Percentiles rank a stretch among this genome's conserved stretches.
These are phyloP conservation scores for Xylona heveae DNA, from an alignment of 495 filamentous ascomycete species.

Conservation along the genomic window DNA sequence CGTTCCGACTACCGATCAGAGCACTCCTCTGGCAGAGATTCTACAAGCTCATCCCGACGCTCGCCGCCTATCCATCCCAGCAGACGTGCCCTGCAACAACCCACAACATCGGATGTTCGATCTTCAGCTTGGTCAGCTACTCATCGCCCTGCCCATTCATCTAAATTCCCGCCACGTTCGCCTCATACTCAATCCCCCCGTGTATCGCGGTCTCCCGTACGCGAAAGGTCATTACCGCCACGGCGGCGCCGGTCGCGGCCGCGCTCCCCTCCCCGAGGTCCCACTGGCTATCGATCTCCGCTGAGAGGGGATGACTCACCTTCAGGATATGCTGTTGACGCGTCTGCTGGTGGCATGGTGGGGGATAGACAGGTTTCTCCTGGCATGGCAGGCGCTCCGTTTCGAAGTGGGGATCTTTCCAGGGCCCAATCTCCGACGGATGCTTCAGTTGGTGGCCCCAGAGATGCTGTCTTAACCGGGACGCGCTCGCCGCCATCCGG, in stretches of 20 bases:
- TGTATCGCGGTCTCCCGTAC: too few species aligned
- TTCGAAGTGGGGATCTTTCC: too few species aligned
- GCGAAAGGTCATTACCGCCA: too few species aligned
- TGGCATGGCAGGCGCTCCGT: too few species aligned
- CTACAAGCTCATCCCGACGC: constrained; percentile 14
- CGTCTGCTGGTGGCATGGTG: too few species aligned
- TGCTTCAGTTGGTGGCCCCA: too few species aligned
- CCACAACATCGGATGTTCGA: too few species aligned
- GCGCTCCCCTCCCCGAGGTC: constrained; percentile 1
- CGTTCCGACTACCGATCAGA: constrained; percentile 6
- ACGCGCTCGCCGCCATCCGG: constrained; percentile 23
- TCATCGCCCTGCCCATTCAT: not conserved
- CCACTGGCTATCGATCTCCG: constrained; percentile 3
- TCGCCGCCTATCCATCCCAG: constrained; percentile 19
- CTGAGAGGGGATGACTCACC: constrained; percentile 2
- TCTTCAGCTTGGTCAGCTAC: not conserved
- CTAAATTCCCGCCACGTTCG: not conserved
- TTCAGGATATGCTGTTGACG: too few species aligned
- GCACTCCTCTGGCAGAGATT: constrained; percentile 13
- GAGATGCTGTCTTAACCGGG: too few species aligned
- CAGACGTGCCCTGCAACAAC: constrained; percentile 10
- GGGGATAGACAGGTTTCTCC: too few species aligned
- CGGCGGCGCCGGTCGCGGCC: not conserved
- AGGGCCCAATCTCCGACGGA: too few species aligned
- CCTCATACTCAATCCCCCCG: constrained; percentile 1